Percentiles rank a stretch among this genome's conserved stretches.
phyloP scores from a whole-genome alignment of 192 early-diverging fungal genomes.

The Entrophospora sp. region DNA sequence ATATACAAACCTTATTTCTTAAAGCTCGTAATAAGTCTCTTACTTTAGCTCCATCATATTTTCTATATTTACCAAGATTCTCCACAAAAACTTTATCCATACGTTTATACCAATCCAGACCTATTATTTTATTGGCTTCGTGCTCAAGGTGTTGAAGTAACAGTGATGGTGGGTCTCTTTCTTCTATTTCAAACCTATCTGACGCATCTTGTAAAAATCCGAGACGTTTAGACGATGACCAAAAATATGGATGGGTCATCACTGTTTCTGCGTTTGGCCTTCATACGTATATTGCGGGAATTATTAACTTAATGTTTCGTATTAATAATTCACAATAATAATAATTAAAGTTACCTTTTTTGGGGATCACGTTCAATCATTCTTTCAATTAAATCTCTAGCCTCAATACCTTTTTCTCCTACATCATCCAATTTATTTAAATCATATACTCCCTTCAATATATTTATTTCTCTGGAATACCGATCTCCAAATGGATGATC shows the following conservation, averaged over 20 bases:
- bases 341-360: conserved; percentile 41
- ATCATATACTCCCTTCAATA: conserved; percentile 65
- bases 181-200: conserved; percentile 88
- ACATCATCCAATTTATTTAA: conserved; percentile 63
- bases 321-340: conserved; percentile 77
- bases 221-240: conserved; percentile 76
- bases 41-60: conserved; percentile 78
- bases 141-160: conserved; percentile 61
- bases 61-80: conserved; percentile 85
- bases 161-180: conserved; percentile 55
- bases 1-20: conserved; percentile 74
- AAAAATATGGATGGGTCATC: conserved; percentile 92
- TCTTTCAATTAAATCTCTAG: conserved; percentile 79
- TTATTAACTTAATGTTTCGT: conserved; percentile 42
- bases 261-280: conserved; percentile 72
- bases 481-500: conserved; percentile 94
- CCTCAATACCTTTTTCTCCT: conserved; percentile 68
- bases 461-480: conserved; percentile 83
- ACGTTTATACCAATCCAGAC: conserved; percentile 64
- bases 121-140: conserved; percentile 50
- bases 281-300: neutral
- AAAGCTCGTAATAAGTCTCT: conserved; percentile 84
- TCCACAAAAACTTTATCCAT: conserved; percentile 65
- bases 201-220: conserved; percentile 91
- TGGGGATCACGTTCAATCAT: conserved; percentile 77